Evolutionary conservation across 345 rosid species (phyloP), one percentile per base, ranked within the genome.

Genomic region (Populus tremula): DNA sequence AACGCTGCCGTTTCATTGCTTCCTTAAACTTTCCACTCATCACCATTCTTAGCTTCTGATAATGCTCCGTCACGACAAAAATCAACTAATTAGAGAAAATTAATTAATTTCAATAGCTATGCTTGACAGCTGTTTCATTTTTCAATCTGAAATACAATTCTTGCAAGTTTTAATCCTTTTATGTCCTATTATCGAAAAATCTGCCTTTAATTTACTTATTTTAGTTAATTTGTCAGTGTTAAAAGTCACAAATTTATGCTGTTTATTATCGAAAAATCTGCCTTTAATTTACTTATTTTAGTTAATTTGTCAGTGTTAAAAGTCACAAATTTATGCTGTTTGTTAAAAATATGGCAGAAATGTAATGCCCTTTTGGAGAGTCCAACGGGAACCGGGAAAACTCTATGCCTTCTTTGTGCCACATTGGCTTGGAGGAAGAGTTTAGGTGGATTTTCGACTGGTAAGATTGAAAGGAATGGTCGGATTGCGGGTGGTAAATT

Each of bases 391-490:
- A 96, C 99, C 5, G 97, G 99, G 73, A 96, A 96, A 85, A 96
- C 99, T 12, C 77, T 92, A 62, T 93, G 97, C 84, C 96, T 96
- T 81, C 97, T 93, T 17, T 96, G 99, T 85, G 97, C 98, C 67
- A 90, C 98, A 71, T 83, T 96, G 89, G 95, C 94, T n/a, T 96
- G 99, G 99, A 89, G 99, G 87, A 93, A 89, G 86, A 93, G 90
- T 82, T 82, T 93, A 80, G 99, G 95, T 73, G 77, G 70, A 61
- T 96, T 93, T 88, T 86, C 89, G 0, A 90, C 88, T 72, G 90
- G 88, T 75, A 84, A 84, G 83, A 82, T 69, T 79, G 82, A 84
- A 43, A 85, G 31, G 72, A 85, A 73, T 50, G 53, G 80, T 79
- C 84, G 70, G 33, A 75, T 66, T 76, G 72, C 83, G 2, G 81